These are phyloP conservation scores for Neofusicoccum laricinum DNA, from an alignment of 2,329 filamentous ascomycete genomes.

Conservation along the genomic window DNA sequence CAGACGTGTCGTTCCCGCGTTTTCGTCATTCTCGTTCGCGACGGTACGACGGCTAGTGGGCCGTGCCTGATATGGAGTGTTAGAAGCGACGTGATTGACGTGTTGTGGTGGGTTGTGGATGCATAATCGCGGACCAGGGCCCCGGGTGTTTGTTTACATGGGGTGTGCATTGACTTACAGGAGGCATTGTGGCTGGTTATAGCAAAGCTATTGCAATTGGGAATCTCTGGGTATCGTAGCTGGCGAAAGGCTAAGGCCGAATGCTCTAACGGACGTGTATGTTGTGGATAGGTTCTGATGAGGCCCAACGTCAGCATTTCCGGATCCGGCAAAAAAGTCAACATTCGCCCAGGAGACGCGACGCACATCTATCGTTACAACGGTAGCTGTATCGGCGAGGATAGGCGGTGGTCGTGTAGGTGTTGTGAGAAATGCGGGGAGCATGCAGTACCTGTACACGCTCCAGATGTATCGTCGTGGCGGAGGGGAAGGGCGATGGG, in stretches of 20 bases:
- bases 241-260: not conserved
- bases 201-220: constrained; percentile 19
- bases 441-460: constrained; percentile 15
- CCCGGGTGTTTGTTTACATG: constrained; percentile 4
- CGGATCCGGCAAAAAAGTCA: constrained; percentile 11
- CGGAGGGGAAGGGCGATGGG: not conserved
- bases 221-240: constrained; percentile 13
- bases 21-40: constrained; percentile 95
- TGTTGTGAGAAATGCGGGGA: constrained; percentile 10
- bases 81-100: constrained; percentile 31
- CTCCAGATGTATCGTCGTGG: not conserved
- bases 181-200: constrained; percentile 52
- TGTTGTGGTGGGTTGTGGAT: not conserved
- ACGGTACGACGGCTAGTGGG: constrained; percentile 69
- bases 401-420: constrained; percentile 22
- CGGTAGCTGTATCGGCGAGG: constrained; percentile 30
- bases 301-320: constrained; percentile 9
- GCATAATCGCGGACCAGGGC: not conserved
- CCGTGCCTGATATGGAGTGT: constrained; percentile 58
- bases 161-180: constrained; percentile 45
- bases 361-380: constrained; percentile 38
- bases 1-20: constrained; percentile 72
- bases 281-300: constrained; percentile 17
- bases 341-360: not conserved
- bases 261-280: constrained; percentile 9